Evolutionary conservation across 2,329 filamentous ascomycete species (phyloP).

Genomic region (Cadophora luteo-olivacea): DNA sequence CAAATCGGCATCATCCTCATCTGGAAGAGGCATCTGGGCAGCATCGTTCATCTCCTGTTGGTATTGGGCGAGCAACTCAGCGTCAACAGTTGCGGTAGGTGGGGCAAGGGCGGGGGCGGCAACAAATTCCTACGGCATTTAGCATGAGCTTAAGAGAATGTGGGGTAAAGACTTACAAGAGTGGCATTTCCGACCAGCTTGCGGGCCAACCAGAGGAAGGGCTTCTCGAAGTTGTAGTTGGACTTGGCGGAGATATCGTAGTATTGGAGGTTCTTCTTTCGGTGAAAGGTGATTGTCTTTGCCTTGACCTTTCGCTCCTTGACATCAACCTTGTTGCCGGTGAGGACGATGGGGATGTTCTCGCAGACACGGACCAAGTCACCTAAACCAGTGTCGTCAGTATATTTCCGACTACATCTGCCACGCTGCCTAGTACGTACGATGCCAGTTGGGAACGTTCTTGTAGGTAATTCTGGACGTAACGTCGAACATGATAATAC

Average conservation of each 20-base stretch:
- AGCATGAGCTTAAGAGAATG: constrained; percentile 34
- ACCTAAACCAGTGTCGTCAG: constrained; percentile 59
- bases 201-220: constrained; percentile 98
- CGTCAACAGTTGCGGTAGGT: constrained; percentile 89
- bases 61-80: constrained; percentile 81
- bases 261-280: constrained; percentile 99
- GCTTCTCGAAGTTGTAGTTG: constrained; percentile 99
- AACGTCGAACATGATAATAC: constrained; percentile 99
- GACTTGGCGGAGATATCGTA: constrained; percentile 99
- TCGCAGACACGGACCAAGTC: constrained; percentile 99
- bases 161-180: constrained; percentile 64
- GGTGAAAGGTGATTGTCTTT: constrained; percentile 99
- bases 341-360: constrained; percentile 98
- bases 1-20: constrained; percentile 82
- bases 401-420: neutral
- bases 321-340: constrained; percentile 99
- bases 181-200: constrained; percentile 95
- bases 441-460: constrained; percentile 99
- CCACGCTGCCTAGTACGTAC: constrained; percentile 63
- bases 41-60: constrained; percentile 87
- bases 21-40: constrained; percentile 83
- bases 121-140: constrained; percentile 79
- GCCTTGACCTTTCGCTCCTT: constrained; percentile 99
- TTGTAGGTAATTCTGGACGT: constrained; percentile 99
- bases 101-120: constrained; percentile 94